A percentile compares a stretch with the other conserved stretches of the same genome.
Evolutionary conservation across 331 rosid genomes (phyloP).

Genomic region (Ulmus americana): DNA sequence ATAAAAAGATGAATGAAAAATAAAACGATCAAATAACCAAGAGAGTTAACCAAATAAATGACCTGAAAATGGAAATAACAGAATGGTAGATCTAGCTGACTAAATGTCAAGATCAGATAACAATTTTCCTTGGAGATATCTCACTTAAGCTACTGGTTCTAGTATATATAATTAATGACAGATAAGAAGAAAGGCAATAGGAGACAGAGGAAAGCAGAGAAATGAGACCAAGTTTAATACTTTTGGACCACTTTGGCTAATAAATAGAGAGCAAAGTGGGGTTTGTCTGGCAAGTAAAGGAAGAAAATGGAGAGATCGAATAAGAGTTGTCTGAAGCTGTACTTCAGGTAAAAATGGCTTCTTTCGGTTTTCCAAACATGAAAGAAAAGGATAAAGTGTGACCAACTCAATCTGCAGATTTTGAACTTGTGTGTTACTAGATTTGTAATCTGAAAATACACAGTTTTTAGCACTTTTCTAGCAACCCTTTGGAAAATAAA

Average conservation of each 20-base stretch:
- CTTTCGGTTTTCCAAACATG: slow-evolving; percentile 64
- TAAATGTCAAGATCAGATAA: slow-evolving; percentile 9
- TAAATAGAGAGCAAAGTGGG: slow-evolving; percentile 39
- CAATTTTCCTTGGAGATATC: slow-evolving; percentile 28
- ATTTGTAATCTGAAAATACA: slow-evolving; percentile 20
- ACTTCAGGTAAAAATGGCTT: slow-evolving; percentile 39
- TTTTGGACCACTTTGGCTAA: slow-evolving; percentile 47
- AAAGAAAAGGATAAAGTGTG: slow-evolving; percentile 76
- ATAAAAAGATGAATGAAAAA: background rate
- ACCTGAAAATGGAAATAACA: background rate
- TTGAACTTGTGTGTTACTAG: slow-evolving; percentile 19
- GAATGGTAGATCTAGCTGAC: background rate
- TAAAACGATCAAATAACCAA: background rate
- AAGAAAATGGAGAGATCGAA: slow-evolving; percentile 26
- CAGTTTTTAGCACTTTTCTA: background rate
- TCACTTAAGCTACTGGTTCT: slow-evolving; percentile 39
- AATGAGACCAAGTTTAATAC: slow-evolving; percentile 24
- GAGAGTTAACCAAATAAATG: background rate
- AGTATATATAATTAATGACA: slow-evolving; percentile 34
- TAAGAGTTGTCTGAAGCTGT: slow-evolving; percentile 40
- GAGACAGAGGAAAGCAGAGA: slow-evolving; percentile 36
- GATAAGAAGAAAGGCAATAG: slow-evolving; percentile 33
- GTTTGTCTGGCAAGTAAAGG: slow-evolving; percentile 26
- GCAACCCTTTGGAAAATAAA: slow-evolving; percentile 15
- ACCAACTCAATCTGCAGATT: slow-evolving; percentile 33